These are phyloP conservation scores for Neoconidiobolus thromboides DNA, from an alignment of 371 early-diverging fungal species.

Conservation along the genomic window DNA sequence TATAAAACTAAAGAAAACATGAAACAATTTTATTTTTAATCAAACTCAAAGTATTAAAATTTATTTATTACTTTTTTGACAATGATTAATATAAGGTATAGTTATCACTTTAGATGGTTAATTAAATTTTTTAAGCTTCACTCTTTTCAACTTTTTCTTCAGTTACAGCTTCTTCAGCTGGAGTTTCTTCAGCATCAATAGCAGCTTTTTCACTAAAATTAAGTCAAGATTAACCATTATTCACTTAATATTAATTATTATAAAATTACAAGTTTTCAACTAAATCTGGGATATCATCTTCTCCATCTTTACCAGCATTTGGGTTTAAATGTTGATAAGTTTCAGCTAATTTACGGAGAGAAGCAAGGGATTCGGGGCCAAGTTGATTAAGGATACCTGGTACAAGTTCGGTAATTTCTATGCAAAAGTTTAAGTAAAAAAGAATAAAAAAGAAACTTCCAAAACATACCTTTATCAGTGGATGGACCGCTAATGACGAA, in stretches of 20 bases:
- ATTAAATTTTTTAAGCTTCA: no score
- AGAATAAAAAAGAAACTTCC: neutral
- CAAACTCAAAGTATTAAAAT: no score
- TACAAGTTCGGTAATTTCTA: conserved; percentile 79
- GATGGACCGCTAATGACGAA: conserved; percentile 5
- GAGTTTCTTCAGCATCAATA: neutral
- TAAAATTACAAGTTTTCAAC: conserved; percentile 25
- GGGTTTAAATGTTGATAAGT: conserved; percentile 36
- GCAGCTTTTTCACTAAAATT: neutral
- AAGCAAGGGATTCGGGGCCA: conserved; percentile 81
- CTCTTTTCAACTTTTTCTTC: neutral
- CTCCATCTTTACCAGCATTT: conserved; percentile 24
- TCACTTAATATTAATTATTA: neutral
- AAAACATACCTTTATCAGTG: neutral
- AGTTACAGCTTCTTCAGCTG: neutral
- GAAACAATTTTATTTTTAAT: no score
- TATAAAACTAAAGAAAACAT: no score
- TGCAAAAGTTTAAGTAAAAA: neutral
- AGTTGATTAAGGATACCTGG: conserved; percentile 90
- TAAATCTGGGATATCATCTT: conserved; percentile 61
- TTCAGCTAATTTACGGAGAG: conserved; percentile 74
- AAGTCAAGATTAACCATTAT: neutral
- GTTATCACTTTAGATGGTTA: no score
- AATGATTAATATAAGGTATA: no score
- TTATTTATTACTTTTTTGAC: no score